Evolutionary conservation across 1,284 basidiomycete species (phyloP).

Genomic region (Apiotrichum gracile): DNA sequence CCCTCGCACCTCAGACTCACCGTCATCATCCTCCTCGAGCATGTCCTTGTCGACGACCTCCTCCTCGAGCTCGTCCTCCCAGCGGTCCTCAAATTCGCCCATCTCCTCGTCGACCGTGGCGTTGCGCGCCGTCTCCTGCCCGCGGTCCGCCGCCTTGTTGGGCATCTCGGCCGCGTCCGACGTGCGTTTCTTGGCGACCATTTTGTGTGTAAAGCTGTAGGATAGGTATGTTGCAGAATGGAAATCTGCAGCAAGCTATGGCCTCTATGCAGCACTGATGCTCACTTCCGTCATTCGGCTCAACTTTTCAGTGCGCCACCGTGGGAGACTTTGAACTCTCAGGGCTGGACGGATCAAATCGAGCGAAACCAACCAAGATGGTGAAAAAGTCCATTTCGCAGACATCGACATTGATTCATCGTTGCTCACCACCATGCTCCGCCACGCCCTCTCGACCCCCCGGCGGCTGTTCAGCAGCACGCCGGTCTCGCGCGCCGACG

Average conservation of each 20-base stretch:
- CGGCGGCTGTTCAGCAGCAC: conserved; percentile 5
- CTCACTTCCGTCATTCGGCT: neutral
- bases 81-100: conserved; percentile 57
- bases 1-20: conserved; percentile 1
- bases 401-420: neutral
- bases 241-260: neutral
- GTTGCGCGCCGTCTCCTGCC: conserved; percentile 30
- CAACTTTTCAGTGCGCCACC: conserved; percentile 6
- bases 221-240: neutral
- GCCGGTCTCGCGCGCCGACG: conserved; percentile 4
- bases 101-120: conserved; percentile 43
- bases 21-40: conserved; percentile 39
- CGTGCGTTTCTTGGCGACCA: conserved; percentile 31
- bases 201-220: neutral
- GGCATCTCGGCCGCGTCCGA: conserved; percentile 40
- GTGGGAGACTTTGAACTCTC: conserved; percentile 22
- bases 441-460: neutral
- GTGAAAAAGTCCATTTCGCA: neutral
- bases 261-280: neutral
- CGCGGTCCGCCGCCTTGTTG: conserved; percentile 28
- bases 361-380: neutral
- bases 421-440: conserved; percentile 2
- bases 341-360: neutral
- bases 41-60: conserved; percentile 33
- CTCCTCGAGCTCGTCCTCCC: conserved; percentile 52